These are phyloP conservation scores for Picocystis salinarum DNA, from an alignment of 139 green algal species.

Conservation along the genomic window DNA sequence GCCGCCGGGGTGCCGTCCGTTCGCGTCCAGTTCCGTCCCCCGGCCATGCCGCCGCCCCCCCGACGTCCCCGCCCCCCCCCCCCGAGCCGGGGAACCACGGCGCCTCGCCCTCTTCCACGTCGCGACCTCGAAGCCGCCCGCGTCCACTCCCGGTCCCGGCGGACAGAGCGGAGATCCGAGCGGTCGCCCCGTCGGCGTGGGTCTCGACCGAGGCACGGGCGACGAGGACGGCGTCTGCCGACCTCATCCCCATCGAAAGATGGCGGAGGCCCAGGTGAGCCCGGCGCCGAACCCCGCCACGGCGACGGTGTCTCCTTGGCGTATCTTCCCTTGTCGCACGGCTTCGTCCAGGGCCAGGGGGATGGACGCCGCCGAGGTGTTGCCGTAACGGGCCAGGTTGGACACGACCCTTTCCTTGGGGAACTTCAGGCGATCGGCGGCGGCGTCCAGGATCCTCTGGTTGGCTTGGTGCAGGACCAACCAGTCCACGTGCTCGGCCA, in stretches of 20 bases:
- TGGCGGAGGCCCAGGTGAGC: constrained; percentile 74
- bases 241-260: constrained; percentile 77
- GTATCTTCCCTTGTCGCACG: constrained; percentile 51
- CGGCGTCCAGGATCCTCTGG: constrained; percentile 81
- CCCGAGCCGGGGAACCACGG: too few species aligned
- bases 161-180: too few species aligned
- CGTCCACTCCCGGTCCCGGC: too few species aligned
- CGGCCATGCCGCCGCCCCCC: too few species aligned
- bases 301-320: constrained; percentile 45
- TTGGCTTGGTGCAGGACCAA: constrained; percentile 93
- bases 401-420: constrained; percentile 40
- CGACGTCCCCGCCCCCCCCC: too few species aligned
- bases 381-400: constrained; percentile 83
- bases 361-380: constrained; percentile 89
- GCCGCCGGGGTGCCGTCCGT: too few species aligned
- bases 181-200: too few species aligned
- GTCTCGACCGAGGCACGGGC: too few species aligned
- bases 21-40: too few species aligned
- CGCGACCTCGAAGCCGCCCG: too few species aligned
- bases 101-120: too few species aligned
- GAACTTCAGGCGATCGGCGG: constrained; percentile 60
- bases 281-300: constrained; percentile 91
- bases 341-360: constrained; percentile 86
- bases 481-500: constrained; percentile 53
- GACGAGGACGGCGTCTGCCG: too few species aligned